These are phyloP conservation scores for Starmerella asiatica DNA, from an alignment of 805 yeast genomes.

Conservation along the genomic window DNA sequence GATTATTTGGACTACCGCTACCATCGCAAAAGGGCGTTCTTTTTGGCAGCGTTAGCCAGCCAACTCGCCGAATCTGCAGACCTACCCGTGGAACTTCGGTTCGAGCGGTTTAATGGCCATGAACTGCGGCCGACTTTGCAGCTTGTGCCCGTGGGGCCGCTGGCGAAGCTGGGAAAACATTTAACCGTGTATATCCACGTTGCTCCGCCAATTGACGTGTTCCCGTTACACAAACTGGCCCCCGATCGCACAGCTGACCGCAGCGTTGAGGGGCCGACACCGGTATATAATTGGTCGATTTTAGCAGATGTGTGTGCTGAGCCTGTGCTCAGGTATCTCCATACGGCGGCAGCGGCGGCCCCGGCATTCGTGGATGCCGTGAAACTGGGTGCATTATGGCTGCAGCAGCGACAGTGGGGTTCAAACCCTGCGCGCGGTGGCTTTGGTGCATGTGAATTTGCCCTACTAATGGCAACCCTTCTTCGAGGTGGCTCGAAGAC, in stretches of 20 bases:
- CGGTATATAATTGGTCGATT: slow-evolving; percentile 72
- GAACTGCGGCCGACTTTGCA: slow-evolving; percentile 59
- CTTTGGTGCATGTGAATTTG: slow-evolving; percentile 86
- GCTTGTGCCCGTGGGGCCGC: slow-evolving; percentile 27
- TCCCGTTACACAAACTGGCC: slow-evolving; percentile 60
- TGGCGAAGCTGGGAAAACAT: slow-evolving; percentile 26
- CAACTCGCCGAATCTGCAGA: slow-evolving; percentile 25
- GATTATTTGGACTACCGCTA: slow-evolving; percentile 86
- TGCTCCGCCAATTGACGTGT: slow-evolving; percentile 56
- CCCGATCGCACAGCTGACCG: slow-evolving; percentile 77
- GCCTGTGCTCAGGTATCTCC: slow-evolving; percentile 59
- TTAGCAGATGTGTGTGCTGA: slow-evolving; percentile 55
- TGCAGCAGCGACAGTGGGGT: slow-evolving; percentile 69
- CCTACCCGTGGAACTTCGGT: slow-evolving; percentile 40
- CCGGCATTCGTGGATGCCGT: slow-evolving; percentile 81
- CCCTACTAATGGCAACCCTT: slow-evolving; percentile 64
- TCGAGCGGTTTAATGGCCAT: slow-evolving; percentile 64
- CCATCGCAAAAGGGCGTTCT: slow-evolving; percentile 77
- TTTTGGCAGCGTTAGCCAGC: slow-evolving; percentile 57
- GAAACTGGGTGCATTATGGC: slow-evolving; percentile 77
- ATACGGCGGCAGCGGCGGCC: slow-evolving; percentile 40
- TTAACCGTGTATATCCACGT: slow-evolving; percentile 59
- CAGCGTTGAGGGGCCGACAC: slow-evolving; percentile 42
- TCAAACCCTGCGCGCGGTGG: slow-evolving; percentile 49
- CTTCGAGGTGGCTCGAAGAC: slow-evolving; percentile 59